phyloP scores from a whole-genome alignment of 2,329 filamentous ascomycete species.

The Cercospora sp. region DNA sequence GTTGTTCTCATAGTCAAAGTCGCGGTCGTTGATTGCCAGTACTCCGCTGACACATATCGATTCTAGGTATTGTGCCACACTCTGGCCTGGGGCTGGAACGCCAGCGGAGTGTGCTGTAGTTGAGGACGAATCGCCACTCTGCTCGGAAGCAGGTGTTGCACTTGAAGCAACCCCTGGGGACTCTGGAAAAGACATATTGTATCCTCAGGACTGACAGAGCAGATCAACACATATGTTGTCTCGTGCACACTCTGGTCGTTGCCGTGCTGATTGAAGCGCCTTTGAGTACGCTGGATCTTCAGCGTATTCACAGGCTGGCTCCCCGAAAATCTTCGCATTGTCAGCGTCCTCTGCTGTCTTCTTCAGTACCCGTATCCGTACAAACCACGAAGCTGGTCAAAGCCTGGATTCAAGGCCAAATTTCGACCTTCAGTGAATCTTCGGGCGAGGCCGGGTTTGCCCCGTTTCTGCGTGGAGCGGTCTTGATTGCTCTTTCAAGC shows the following conservation, averaged over 20 bases:
- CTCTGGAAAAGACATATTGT: neutral
- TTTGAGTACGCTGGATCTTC: neutral
- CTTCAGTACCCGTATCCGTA: neutral
- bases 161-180: neutral
- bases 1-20: slow-evolving; percentile 14
- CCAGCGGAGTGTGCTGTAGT: neutral
- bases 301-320: neutral
- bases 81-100: slow-evolving; percentile 3
- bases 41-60: slow-evolving; percentile 13
- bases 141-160: slow-evolving; percentile 4
- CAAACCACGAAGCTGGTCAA: neutral
- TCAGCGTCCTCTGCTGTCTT: neutral
- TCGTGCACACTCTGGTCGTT: neutral
- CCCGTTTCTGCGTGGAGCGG: neutral
- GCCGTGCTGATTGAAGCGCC: neutral
- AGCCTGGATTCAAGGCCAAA: neutral
- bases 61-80: slow-evolving; percentile 15
- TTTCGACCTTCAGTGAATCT: neutral
- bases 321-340: neutral
- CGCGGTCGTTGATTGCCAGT: slow-evolving; percentile 15
- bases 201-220: neutral
- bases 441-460: neutral
- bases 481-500: neutral
- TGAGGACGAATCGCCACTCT: neutral
- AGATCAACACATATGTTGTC: too few relatives aligned